Conservation (phyloP, 306 rosid genomes). For the Medicago truncatula region DNA sequence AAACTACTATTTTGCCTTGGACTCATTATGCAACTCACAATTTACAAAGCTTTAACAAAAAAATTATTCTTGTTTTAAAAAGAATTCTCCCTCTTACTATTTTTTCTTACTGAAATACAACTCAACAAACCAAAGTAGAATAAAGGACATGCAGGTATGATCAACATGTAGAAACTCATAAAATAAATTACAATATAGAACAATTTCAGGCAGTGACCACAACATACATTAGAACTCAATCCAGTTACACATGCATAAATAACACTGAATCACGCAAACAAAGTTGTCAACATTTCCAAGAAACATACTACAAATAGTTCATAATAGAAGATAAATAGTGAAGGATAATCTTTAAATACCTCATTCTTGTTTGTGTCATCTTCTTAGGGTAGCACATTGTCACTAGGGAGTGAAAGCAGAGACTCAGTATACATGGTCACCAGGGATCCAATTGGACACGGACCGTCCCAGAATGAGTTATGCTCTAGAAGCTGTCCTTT, state of each 20-base stretch:
- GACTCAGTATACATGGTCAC: constrained; percentile 21
- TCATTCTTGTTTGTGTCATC: neutral
- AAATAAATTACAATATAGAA: too few species aligned
- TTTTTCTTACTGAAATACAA: too few species aligned
- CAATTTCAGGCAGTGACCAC: neutral
- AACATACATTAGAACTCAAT: neutral
- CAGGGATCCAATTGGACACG: rapidly evolving
- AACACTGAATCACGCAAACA: neutral
- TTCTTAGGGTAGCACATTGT: neutral
- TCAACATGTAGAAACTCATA: too few species aligned
- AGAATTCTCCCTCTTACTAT: too few species aligned
- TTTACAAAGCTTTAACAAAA: too few species aligned
- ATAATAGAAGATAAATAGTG: neutral
- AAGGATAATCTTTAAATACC: neutral
- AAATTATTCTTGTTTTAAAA: too few species aligned
- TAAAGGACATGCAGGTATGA: too few species aligned
- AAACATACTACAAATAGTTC: neutral
- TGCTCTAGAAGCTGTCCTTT: constrained; percentile 24
- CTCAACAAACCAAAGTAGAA: too few species aligned
- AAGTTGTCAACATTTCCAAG: neutral
- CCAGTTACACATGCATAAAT: neutral
- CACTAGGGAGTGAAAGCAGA: constrained; percentile 39
- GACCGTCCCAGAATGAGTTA: neutral
- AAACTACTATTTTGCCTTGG: too few species aligned
- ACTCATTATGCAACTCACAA: too few species aligned